Evolutionary conservation across 345 rosid species (phyloP).

Genomic region (Aquilaria yunnanensis): DNA sequence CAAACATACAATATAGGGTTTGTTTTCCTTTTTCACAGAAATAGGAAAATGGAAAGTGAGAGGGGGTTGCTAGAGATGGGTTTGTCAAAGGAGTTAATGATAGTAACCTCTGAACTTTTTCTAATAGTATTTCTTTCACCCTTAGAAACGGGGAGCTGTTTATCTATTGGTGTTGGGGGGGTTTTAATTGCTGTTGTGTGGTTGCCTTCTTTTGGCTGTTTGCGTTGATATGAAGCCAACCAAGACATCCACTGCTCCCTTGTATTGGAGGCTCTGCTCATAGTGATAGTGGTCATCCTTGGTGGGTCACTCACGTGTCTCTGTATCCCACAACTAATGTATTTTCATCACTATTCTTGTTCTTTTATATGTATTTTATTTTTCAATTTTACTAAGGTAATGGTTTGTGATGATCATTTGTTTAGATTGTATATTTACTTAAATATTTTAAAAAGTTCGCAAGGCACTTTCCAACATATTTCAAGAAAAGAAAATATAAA

Average conservation of each 20-base stretch:
- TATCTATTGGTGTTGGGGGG: neutral
- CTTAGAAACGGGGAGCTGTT: neutral
- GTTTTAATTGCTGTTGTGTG: constrained; percentile 28
- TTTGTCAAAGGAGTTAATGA: constrained; percentile 46
- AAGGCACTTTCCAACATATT: too few species aligned
- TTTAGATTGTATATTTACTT: too few species aligned
- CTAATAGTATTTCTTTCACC: too few species aligned
- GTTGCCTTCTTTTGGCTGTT: constrained; percentile 59
- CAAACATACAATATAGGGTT: too few species aligned
- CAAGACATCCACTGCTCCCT: constrained; percentile 35
- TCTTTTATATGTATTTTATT: too few species aligned
- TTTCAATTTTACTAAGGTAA: too few species aligned
- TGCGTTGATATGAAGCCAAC: constrained; percentile 93
- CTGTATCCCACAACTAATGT: constrained; percentile 48
- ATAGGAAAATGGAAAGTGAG: neutral
- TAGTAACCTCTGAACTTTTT: constrained; percentile 30
- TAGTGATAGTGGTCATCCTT: constrained; percentile 17
- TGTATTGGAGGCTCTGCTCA: constrained; percentile 11
- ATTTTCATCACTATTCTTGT: neutral
- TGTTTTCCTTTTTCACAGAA: too few species aligned
- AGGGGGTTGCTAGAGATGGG: constrained; percentile 14
- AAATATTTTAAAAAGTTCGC: too few species aligned
- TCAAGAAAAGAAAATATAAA: too few species aligned
- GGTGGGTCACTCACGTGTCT: constrained; percentile 83
- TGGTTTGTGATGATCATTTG: too few species aligned